phyloP scores from a whole-genome alignment of 2,329 filamentous ascomycete genomes.

The Seiridium cupressi region DNA sequence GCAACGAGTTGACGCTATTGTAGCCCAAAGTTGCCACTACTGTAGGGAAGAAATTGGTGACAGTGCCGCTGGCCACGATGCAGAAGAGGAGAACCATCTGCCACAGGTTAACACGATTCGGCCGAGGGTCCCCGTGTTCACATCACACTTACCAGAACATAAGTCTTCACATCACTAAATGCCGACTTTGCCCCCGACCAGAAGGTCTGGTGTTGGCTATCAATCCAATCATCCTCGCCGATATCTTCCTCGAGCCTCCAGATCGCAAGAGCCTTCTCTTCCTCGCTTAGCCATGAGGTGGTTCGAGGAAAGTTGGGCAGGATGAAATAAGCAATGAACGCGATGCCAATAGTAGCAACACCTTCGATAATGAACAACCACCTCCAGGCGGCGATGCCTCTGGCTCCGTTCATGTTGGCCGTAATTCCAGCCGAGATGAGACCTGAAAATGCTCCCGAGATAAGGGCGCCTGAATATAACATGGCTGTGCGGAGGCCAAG shows the following conservation, averaged over 20 bases:
- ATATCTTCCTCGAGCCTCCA: conserved; percentile 65
- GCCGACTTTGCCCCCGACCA: conserved; percentile 54
- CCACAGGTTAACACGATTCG: not conserved
- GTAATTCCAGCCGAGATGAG: conserved; percentile 65
- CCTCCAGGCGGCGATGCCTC: conserved; percentile 59
- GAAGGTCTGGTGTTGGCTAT: conserved; percentile 53
- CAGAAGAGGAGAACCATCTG: conserved; percentile 56
- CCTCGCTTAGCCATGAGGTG: conserved; percentile 53
- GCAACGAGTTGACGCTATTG: conserved; percentile 55
- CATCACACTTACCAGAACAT: conserved; percentile 45
- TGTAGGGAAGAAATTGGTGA: conserved; percentile 67
- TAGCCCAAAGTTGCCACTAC: conserved; percentile 70
- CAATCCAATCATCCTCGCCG: conserved; percentile 62
- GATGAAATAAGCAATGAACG: conserved; percentile 54
- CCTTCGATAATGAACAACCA: conserved; percentile 73
- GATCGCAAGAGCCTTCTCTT: conserved; percentile 54
- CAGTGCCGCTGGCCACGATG: conserved; percentile 54
- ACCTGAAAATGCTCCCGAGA: conserved; percentile 71
- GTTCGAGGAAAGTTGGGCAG: conserved; percentile 67
- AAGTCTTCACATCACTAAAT: conserved; percentile 58
- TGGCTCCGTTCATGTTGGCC: conserved; percentile 57
- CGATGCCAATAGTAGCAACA: conserved; percentile 60
- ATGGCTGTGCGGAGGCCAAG: conserved; percentile 64
- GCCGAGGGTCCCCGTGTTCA: not conserved
- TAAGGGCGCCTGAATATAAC: conserved; percentile 66